Conservation (phyloP, 345 rosid genomes). For the Acer campestre region DNA sequence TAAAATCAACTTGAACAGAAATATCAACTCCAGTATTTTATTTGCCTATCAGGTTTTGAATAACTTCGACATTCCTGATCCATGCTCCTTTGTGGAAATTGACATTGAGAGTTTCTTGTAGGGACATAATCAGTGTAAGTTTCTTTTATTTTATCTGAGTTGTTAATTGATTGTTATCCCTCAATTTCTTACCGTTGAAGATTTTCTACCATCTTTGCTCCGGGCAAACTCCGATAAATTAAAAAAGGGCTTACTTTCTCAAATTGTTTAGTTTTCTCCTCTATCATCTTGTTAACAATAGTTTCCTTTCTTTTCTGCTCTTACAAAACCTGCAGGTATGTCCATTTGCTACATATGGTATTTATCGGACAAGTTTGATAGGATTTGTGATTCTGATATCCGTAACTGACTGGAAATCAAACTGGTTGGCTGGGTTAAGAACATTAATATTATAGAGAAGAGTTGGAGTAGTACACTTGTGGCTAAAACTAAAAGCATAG, state of each 20-base stretch:
- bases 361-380: not conserved
- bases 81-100: slow-evolving; percentile 78
- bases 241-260: not conserved
- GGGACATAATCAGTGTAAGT: slow-evolving; percentile 5
- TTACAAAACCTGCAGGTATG: not conserved
- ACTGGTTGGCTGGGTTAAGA: no score
- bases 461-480: no score
- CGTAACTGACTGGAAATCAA: not conserved
- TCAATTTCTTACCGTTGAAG: not conserved
- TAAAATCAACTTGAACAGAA: not conserved
- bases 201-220: no score
- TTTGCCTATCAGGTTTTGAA: slow-evolving; percentile 58
- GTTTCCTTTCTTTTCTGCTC: no score
- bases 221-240: not conserved
- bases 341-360: not conserved
- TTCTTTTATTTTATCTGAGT: not conserved
- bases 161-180: not conserved
- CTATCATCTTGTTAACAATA: not conserved
- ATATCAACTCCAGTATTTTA: not conserved
- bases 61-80: slow-evolving; percentile 77
- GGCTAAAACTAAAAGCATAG: no score
- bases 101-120: slow-evolving; percentile 49
- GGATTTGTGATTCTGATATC: no score
- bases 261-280: not conserved
- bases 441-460: no score